Conservation (phyloP, 2,329 filamentous ascomycete genomes). For the Rhexocercosporidium sp. region DNA sequence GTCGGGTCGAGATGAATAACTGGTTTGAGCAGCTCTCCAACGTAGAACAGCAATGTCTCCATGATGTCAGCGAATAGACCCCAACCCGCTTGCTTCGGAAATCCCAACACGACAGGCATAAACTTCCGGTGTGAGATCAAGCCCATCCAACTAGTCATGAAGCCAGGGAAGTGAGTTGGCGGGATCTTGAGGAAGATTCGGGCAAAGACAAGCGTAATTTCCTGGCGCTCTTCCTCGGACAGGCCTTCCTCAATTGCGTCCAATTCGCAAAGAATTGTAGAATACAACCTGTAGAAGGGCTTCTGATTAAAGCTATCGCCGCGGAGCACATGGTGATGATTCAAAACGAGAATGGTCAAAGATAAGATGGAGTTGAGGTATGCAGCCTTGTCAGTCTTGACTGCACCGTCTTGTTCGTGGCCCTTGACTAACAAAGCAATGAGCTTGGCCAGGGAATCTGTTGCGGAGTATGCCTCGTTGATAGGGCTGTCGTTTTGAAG, state of each 20-base stretch:
- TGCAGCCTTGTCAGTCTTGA: conserved; percentile 66
- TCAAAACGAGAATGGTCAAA: conserved; percentile 80
- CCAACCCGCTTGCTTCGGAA: conserved; percentile 76
- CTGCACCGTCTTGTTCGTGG: conserved; percentile 62
- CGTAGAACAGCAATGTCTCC: conserved; percentile 72
- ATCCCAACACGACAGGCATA: conserved; percentile 75
- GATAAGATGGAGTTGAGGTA: conserved; percentile 81
- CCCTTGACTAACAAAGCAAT: conserved; percentile 77
- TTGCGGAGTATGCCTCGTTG: conserved; percentile 60
- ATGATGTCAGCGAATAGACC: conserved; percentile 74
- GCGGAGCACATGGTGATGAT: conserved; percentile 81
- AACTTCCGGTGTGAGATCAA: conserved; percentile 86
- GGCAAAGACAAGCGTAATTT: conserved; percentile 75
- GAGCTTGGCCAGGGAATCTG: conserved; percentile 84
- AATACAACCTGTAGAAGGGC: conserved; percentile 90
- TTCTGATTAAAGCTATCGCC: conserved; percentile 85
- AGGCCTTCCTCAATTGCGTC: conserved; percentile 62
- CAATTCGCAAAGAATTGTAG: conserved; percentile 80
- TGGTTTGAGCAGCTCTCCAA: conserved; percentile 80
- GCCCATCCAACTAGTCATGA: conserved; percentile 83
- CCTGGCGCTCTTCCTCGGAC: conserved; percentile 64
- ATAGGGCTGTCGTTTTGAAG: conserved; percentile 64
- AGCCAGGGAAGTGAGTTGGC: conserved; percentile 78
- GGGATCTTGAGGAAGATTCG: conserved; percentile 74
- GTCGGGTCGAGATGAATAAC: conserved; percentile 66